Evolutionary conservation across 2,329 filamentous ascomycete species (phyloP).

Genomic region (Fusarium caatingaense): DNA sequence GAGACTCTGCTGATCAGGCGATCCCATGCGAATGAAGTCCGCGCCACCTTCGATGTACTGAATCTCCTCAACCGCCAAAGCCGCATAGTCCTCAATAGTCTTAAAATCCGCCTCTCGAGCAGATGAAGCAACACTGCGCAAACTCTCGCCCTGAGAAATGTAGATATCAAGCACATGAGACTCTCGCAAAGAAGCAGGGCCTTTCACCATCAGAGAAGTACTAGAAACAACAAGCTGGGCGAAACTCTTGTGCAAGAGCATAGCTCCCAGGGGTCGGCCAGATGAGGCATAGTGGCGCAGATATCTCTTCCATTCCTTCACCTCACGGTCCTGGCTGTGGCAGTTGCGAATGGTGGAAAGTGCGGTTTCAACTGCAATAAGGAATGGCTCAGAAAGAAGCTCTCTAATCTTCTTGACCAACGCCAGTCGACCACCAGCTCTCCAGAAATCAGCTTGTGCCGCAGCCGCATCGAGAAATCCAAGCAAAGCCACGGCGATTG

Average conservation of each 20-base stretch:
- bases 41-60: constrained; percentile 87
- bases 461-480: constrained; percentile 90
- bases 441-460: constrained; percentile 84
- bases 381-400: constrained; percentile 84
- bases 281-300: constrained; percentile 83
- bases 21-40: constrained; percentile 85
- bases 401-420: constrained; percentile 77
- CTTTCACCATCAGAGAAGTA: constrained; percentile 77
- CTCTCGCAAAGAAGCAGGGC: constrained; percentile 68
- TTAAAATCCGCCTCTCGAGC: constrained; percentile 64
- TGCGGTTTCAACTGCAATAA: constrained; percentile 87
- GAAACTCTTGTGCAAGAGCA: constrained; percentile 90
- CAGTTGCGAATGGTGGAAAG: constrained; percentile 91
- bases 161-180: constrained; percentile 79
- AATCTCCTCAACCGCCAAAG: constrained; percentile 84
- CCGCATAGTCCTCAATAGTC: constrained; percentile 73
- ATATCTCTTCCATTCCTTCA: constrained; percentile 90
- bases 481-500: constrained; percentile 84
- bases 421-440: constrained; percentile 75
- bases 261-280: constrained; percentile 86
- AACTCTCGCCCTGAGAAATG: constrained; percentile 66
- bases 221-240: constrained; percentile 85
- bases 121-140: constrained; percentile 48
- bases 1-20: constrained; percentile 85
- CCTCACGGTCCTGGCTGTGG: constrained; percentile 69